These are phyloP conservation scores for Stephania yunnanensis DNA, from an alignment of 164 flowering plant genomes.

Conservation along the genomic window DNA sequence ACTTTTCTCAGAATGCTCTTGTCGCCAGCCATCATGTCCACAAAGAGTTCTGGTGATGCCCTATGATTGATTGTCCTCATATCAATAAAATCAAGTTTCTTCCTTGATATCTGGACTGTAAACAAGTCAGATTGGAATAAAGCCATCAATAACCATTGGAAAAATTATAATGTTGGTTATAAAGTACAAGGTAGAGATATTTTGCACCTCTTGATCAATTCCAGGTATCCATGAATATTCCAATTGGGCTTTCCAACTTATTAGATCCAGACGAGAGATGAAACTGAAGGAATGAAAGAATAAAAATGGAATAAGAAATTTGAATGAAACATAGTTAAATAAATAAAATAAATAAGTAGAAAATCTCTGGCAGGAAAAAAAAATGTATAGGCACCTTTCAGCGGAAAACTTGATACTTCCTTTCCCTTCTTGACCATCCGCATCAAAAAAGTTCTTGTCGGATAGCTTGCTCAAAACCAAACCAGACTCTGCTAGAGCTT, in stretches of 20 bases:
- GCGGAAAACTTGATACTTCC: constrained; percentile 44
- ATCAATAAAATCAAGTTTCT: constrained; percentile 58
- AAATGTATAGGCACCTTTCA: constrained; percentile 49
- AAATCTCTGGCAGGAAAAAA: neutral
- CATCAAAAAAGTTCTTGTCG: constrained; percentile 17
- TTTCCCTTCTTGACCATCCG: constrained; percentile 21
- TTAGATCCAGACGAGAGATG: constrained; percentile 63
- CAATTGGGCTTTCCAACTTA: constrained; percentile 76
- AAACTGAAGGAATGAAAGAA: constrained; percentile 32
- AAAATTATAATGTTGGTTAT: neutral
- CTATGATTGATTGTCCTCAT: constrained; percentile 43
- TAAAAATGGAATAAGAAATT: neutral
- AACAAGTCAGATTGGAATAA: constrained; percentile 50
- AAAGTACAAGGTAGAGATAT: constrained; percentile 8
- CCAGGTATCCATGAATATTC: constrained; percentile 50
- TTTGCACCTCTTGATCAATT: constrained; percentile 48
- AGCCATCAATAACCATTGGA: neutral
- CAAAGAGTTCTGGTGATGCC: constrained; percentile 43
- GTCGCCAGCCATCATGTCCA: constrained; percentile 71
- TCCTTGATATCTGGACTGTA: constrained; percentile 90
- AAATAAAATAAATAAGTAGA: neutral
- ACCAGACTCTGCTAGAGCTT: constrained; percentile 92
- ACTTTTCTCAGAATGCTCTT: constrained; percentile 74
- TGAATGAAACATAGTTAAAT: neutral
- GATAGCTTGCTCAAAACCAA: constrained; percentile 66